phyloP scores from a whole-genome alignment of 257 asterid genomes.

The Penstemon newberryi region DNA sequence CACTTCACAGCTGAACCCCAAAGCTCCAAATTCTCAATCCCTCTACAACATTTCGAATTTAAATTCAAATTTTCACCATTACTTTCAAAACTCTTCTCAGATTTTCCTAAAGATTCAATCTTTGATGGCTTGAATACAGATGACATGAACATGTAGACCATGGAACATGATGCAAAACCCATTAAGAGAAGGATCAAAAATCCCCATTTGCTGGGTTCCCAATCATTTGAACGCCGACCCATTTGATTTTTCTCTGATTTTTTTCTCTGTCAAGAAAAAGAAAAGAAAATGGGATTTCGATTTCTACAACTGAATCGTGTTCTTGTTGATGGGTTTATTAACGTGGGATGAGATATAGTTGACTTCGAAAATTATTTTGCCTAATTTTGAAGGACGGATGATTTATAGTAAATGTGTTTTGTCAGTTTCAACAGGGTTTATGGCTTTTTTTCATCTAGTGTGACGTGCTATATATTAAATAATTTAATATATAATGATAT shows the following conservation, averaged over 20 bases:
- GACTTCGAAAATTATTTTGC: no score
- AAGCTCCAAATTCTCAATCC: constrained; percentile 71
- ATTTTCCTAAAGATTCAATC: constrained; percentile 21
- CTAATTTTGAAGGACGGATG: no score
- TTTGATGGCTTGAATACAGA: constrained; percentile 43
- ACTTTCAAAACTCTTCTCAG: constrained; percentile 11
- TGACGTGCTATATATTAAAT: no score
- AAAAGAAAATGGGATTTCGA: background rate
- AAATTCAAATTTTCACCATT: constrained; percentile 22
- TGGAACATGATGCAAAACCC: constrained; percentile 70
- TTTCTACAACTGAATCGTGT: background rate
- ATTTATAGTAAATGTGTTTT: no score
- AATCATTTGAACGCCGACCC: constrained; percentile 79
- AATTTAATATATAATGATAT: no score
- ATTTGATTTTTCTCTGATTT: constrained; percentile 33
- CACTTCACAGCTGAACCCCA: constrained; percentile 96
- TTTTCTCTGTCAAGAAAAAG: background rate
- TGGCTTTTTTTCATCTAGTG: no score
- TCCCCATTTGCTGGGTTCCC: constrained; percentile 62
- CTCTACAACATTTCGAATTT: constrained; percentile 61
- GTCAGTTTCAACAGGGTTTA: no score
- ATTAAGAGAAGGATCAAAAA: constrained; percentile 56
- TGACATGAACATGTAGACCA: constrained; percentile 67
- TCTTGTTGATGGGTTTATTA: constrained; percentile 3
- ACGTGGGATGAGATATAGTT: background rate